A percentile compares a stretch with the other conserved stretches of the same genome.
Conservation (phyloP, 1,284 basidiomycete genomes). For the Tylopilus microsporus region DNA sequence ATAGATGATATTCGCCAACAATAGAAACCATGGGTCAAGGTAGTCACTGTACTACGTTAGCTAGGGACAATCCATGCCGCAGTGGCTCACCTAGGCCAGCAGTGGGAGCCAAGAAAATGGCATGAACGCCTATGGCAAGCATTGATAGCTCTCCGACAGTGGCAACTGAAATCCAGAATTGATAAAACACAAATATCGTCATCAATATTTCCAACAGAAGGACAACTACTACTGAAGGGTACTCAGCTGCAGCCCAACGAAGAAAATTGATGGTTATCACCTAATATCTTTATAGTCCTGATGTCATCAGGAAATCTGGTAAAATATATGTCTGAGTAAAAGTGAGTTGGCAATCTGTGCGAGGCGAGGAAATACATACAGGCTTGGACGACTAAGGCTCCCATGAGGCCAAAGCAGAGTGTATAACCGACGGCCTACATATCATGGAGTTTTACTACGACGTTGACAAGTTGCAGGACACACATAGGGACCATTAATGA, state of each 20-base stretch:
- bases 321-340: conserved; percentile 11
- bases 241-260: neutral
- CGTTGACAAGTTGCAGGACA: neutral
- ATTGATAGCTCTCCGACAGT: neutral
- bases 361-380: neutral
- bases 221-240: conserved; percentile 8
- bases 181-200: conserved; percentile 9
- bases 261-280: neutral
- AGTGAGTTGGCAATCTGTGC: neutral
- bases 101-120: neutral
- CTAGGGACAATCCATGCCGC: neutral
- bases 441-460: neutral
- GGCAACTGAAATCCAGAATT: conserved; percentile 10
- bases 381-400: conserved; percentile 1
- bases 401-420: conserved; percentile 9
- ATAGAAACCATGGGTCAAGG: conserved; percentile 22
- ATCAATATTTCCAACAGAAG: conserved; percentile 19
- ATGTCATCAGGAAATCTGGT: conserved; percentile 11
- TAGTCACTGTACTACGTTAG: conserved; percentile 16
- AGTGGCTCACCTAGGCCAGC: conserved; percentile 18
- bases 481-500: conserved; percentile 3
- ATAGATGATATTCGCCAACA: conserved; percentile 25
- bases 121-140: neutral
- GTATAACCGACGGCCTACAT: conserved; percentile 2
- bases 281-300: conserved; percentile 6